Percentiles rank a stretch among this genome's conserved stretches.
phyloP scores from a whole-genome alignment of 2,329 filamentous ascomycete genomes.

The Conoideocrella luteorostrata region DNA sequence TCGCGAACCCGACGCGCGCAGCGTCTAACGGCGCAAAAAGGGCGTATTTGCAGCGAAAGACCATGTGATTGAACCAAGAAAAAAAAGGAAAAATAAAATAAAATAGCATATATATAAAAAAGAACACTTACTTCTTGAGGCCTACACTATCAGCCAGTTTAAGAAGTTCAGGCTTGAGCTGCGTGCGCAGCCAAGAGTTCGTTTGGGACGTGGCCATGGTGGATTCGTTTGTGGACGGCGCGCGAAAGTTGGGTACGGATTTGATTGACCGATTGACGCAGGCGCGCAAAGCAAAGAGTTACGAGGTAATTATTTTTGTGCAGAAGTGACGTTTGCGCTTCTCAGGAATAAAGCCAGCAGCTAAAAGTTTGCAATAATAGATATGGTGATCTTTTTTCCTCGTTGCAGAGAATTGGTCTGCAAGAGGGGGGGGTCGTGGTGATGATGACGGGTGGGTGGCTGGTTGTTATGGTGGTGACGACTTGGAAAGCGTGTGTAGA shows the following conservation, averaged over 20 bases:
- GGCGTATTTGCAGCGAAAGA: neutral
- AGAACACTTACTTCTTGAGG: conserved; percentile 60
- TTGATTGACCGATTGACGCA: conserved; percentile 1
- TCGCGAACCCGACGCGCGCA: conserved; percentile 6
- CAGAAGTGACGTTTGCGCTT: too few relatives aligned
- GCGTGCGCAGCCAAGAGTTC: conserved; percentile 69
- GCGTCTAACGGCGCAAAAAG: neutral
- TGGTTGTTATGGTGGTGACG: conserved; percentile 11
- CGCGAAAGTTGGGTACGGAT: neutral
- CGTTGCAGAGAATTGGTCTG: too few relatives aligned
- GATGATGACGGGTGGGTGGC: neutral
- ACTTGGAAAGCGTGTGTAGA: neutral
- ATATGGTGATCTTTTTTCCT: neutral
- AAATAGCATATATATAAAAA: too few relatives aligned
- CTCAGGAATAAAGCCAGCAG: too few relatives aligned
- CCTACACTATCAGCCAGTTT: conserved; percentile 67
- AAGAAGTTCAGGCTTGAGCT: conserved; percentile 75
- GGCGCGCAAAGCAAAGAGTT: conserved; percentile 3
- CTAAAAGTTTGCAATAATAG: too few relatives aligned
- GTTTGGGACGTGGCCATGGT: conserved; percentile 25
- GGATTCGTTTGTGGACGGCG: conserved; percentile 2
- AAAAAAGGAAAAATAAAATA: conserved; percentile 6
- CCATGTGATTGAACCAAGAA: neutral
- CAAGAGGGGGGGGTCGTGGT: neutral
- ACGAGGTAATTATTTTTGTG: neutral